Base-by-base conservation (phyloP, 495 filamentous ascomycete genomes). In the Aspergillus steynii region DNA sequence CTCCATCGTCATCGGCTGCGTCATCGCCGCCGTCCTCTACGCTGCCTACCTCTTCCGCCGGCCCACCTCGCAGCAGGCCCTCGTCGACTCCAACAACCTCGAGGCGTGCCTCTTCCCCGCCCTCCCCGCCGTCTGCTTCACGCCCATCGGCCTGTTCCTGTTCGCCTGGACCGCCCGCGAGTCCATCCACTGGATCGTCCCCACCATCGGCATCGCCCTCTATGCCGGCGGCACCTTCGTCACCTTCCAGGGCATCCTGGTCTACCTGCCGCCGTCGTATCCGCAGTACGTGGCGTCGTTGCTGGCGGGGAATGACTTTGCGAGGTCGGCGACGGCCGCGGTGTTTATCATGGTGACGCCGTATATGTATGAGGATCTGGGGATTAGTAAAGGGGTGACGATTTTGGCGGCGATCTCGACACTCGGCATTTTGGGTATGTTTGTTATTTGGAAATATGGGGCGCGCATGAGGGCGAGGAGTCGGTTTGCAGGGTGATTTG, bases 311-410 rank as follows among this genome's bases (percentile, higher is more conserved):
- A 83, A 84, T 25, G 59, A 56, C 7, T 58, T 65, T 32, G 25
- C 49, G 5, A 51, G 56, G 25, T 50, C 55, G 0, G 14, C 27
- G 8, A n/a, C 42, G 4, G 61, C 61, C 6, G 42, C 64, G 75
- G 78, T 29, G 73, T 73, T 2, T 80, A 82, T 61, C 75, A 80
- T 3, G 69, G 82, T 37, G 3, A 48, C 61, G 5, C 37, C 32
- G 0, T 53, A 53, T 8, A 50, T 81, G 80, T 88, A 83, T 53
- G 74, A 83, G 34, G 81, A 82, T 42, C 66, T 89, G 14, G 88
- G 86, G 0, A 78, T 89, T 10, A 79, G 74, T 1, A 88, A 85
- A 70, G 88, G 85, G 3, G 83, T 80, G 28, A 81, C 72, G 48
- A 69, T 88, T 45, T 76, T 89, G 31, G 88, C 78, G 0, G 86